phyloP scores from a whole-genome alignment of 306 rosid species.

The Ochetophila trinervis region DNA sequence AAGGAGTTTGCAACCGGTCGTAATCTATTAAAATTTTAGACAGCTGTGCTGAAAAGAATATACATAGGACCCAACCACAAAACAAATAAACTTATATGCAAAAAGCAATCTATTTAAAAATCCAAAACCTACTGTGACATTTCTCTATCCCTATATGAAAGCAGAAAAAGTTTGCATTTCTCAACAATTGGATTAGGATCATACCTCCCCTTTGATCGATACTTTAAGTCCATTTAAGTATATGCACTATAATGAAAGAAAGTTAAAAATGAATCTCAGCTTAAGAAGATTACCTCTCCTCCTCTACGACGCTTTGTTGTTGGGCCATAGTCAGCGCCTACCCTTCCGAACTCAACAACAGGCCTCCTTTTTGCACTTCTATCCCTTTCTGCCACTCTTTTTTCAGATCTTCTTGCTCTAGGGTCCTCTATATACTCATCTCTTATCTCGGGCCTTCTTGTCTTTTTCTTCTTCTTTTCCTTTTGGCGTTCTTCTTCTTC shows the following conservation, averaged over 20 bases:
- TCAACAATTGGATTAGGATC: background rate
- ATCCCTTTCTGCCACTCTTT: conserved; percentile 68
- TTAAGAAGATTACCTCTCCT: conserved; percentile 71
- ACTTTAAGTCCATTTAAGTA: background rate
- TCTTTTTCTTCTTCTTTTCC: conserved; percentile 77
- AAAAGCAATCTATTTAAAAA: background rate
- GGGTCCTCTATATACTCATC: conserved; percentile 71
- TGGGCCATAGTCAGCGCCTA: conserved; percentile 45
- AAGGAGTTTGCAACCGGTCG: background rate
- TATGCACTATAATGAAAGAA: background rate
- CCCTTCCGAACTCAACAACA: conserved; percentile 60
- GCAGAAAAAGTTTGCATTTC: background rate
- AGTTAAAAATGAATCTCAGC: conserved; percentile 24
- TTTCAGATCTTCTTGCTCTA: conserved; percentile 59
- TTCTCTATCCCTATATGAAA: background rate
- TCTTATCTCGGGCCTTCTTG: conserved; percentile 50
- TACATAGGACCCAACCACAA: no score
- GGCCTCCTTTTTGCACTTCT: conserved; percentile 64
- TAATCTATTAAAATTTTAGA: background rate
- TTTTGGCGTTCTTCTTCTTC: conserved; percentile 85
- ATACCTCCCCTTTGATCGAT: background rate
- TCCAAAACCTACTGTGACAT: background rate
- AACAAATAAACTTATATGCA: background rate
- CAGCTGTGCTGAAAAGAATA: background rate
- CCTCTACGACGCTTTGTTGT: conserved; percentile 89